phyloP scores from a whole-genome alignment of 1,139 yeast genomes.

The Yamadazyma conglobata region DNA sequence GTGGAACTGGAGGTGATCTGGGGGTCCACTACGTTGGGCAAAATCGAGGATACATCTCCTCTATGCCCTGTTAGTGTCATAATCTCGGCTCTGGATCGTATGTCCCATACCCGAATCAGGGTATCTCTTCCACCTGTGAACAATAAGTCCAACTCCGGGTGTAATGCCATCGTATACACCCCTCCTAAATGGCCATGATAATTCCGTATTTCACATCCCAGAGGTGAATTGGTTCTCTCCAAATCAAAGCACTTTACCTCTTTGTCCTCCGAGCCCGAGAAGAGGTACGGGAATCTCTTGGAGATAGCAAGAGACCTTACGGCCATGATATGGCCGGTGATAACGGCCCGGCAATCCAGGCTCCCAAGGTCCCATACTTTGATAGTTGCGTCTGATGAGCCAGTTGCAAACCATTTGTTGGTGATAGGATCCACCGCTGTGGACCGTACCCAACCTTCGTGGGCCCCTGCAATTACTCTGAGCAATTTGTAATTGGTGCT shows the following conservation, averaged over 20 bases:
- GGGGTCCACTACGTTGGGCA: conserved; percentile 71
- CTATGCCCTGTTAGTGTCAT: conserved; percentile 82
- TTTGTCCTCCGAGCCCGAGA: conserved; percentile 92
- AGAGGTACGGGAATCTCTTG: conserved; percentile 76
- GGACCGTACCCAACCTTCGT: conserved; percentile 87
- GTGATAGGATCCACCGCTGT: conserved; percentile 75
- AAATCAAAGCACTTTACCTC: conserved; percentile 96
- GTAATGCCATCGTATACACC: conserved; percentile 76
- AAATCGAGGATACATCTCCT: conserved; percentile 67
- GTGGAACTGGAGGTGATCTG: conserved; percentile 80
- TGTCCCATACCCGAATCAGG: conserved; percentile 90
- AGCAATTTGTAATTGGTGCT: conserved; percentile 67
- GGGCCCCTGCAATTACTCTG: conserved; percentile 78
- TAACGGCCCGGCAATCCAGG: conserved; percentile 64
- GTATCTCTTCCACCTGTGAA: conserved; percentile 91
- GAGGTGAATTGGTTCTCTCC: conserved; percentile 67
- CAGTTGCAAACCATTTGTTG: conserved; percentile 89
- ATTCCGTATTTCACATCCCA: conserved; percentile 61
- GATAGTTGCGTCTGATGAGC: conserved; percentile 83
- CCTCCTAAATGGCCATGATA: conserved; percentile 95
- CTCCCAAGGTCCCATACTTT: conserved; percentile 89
- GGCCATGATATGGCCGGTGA: conserved; percentile 90
- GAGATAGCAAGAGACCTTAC: conserved; percentile 78
- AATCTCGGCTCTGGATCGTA: conserved; percentile 71
- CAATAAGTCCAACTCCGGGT: conserved; percentile 83